Conservation (phyloP, 192 early-diverging fungal species). For the Backusella macrospora region DNA sequence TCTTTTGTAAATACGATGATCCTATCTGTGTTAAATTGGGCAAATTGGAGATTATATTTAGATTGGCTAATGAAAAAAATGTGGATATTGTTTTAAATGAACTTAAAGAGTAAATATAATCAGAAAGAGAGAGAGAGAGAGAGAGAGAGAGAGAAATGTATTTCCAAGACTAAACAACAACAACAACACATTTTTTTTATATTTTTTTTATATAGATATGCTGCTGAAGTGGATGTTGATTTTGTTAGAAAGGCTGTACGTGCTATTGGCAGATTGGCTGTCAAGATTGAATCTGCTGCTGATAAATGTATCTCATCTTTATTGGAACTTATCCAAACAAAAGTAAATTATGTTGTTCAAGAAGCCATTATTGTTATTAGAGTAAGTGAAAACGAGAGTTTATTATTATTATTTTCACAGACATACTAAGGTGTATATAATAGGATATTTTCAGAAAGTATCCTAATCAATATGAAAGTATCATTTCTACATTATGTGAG, state of each 20-base stretch:
- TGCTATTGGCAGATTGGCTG: conserved; percentile 95
- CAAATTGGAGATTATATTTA: conserved; percentile 95
- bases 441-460: conserved; percentile 98
- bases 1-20: conserved; percentile 99
- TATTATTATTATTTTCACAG: too few species aligned
- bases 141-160: not conserved
- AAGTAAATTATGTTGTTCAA: conserved; percentile 98
- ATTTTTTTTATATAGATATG: conserved; percentile 66
- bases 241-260: conserved; percentile 97
- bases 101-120: conserved; percentile 70
- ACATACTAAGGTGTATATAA: not conserved
- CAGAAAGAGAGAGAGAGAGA: not conserved
- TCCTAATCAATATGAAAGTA: conserved; percentile 94
- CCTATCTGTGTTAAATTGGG: conserved; percentile 98
- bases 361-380: conserved; percentile 98
- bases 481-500: conserved; percentile 91
- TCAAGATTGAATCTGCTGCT: conserved; percentile 89
- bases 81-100: conserved; percentile 89
- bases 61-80: conserved; percentile 81
- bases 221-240: conserved; percentile 96
- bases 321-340: conserved; percentile 92
- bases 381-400: too few species aligned
- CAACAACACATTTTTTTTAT: too few species aligned
- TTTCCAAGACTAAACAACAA: too few species aligned
- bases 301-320: conserved; percentile 87